Evolutionary conservation across 176 grass and related monocot genomes (phyloP).

Genomic region (Aegilops speltoides): DNA sequence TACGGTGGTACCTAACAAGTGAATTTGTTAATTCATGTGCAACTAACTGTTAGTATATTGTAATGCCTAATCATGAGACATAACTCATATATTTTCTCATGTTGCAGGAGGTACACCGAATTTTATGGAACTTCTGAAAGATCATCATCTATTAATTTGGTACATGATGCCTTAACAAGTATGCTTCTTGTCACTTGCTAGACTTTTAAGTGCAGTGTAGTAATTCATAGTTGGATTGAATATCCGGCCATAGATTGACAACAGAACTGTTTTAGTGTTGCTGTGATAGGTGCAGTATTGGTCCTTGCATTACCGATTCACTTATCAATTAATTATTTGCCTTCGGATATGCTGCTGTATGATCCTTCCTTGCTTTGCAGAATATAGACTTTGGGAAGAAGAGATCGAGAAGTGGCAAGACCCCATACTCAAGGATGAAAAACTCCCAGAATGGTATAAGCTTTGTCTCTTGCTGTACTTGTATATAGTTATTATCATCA

Average conservation of each 20-base stretch:
- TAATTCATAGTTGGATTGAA: not conserved
- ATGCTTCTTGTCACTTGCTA: constrained; percentile 39
- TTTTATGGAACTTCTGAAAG: constrained; percentile 96
- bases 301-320: not conserved
- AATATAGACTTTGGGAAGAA: constrained; percentile 92
- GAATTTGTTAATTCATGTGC: not conserved
- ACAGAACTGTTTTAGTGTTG: not conserved
- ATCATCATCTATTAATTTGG: constrained; percentile 83
- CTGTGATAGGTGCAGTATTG: not conserved
- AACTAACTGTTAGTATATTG: not conserved
- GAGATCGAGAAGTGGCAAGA: constrained; percentile 99
- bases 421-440: constrained; percentile 77
- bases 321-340: not conserved
- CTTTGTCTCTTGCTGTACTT: not conserved
- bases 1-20: not conserved
- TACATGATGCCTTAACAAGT: constrained; percentile 97
- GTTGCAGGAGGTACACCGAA: constrained; percentile 88
- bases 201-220: constrained; percentile 3
- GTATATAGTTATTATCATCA: constrained; percentile 3
- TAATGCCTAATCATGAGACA: not conserved
- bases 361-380: constrained; percentile 43
- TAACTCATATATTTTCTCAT: constrained; percentile 23
- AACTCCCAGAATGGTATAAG: constrained; percentile 85
- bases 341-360: constrained; percentile 18
- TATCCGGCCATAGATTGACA: not conserved